Percentiles rank a stretch among this genome's conserved stretches.
Conservation (phyloP, 306 rosid genomes). For the Adenanthera pavonina region DNA sequence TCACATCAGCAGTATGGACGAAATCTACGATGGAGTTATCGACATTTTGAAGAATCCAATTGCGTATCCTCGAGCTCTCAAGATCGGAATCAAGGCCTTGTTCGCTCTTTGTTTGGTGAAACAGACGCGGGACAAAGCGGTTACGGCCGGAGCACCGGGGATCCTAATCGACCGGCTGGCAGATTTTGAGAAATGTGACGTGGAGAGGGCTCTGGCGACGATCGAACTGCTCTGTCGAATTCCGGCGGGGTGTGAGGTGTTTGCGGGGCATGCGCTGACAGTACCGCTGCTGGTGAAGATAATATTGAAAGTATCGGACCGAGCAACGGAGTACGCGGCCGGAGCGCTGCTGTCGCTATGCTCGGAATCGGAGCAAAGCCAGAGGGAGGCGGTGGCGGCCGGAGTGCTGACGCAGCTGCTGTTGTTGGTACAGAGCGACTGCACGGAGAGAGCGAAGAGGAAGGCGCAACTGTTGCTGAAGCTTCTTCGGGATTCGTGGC, state of each 20-base stretch:
- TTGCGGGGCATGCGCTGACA: slow-evolving; percentile 75
- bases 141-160: slow-evolving; percentile 74
- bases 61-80: slow-evolving; percentile 66
- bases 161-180: slow-evolving; percentile 67
- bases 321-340: slow-evolving; percentile 93
- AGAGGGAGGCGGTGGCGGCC: slow-evolving; percentile 79
- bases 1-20: slow-evolving; percentile 62
- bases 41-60: slow-evolving; percentile 61
- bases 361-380: slow-evolving; percentile 66
- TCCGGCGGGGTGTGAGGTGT: slow-evolving; percentile 63
- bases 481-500: slow-evolving; percentile 99
- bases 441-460: slow-evolving; percentile 90
- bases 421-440: slow-evolving; percentile 86
- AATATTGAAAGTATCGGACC: slow-evolving; percentile 76
- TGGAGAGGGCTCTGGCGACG: slow-evolving; percentile 83
- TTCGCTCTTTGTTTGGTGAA: slow-evolving; percentile 81
- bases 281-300: slow-evolving; percentile 84
- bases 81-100: slow-evolving; percentile 76
- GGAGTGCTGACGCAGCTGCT: slow-evolving; percentile 83
- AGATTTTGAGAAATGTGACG: slow-evolving; percentile 84
- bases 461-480: slow-evolving; percentile 89
- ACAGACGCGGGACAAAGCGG: slow-evolving; percentile 75
- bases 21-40: slow-evolving; percentile 72
- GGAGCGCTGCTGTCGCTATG: slow-evolving; percentile 87
- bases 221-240: slow-evolving; percentile 77